Conservation (phyloP, 805 yeast species). For the Yamadazyma insecticola region DNA sequence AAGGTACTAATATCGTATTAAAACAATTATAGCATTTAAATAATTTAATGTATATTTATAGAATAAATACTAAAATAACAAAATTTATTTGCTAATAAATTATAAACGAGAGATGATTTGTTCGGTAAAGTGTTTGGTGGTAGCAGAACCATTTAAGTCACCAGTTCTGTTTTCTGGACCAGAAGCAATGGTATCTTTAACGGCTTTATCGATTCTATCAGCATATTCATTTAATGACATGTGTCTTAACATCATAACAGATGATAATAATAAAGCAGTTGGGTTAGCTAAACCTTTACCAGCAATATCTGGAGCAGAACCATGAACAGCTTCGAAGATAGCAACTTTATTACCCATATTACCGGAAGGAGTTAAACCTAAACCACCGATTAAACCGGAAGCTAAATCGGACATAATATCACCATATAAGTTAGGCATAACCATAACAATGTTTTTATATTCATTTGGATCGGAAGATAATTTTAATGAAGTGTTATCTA, state of each 20-base stretch:
- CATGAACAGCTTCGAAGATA: constrained; percentile 99
- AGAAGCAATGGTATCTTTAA: constrained; percentile 83
- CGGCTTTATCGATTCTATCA: constrained; percentile 83
- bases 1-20: constrained; percentile 72
- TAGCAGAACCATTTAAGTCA: constrained; percentile 89
- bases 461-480: constrained; percentile 85
- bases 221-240: constrained; percentile 86
- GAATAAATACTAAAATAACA: background rate
- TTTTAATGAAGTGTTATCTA: constrained; percentile 92
- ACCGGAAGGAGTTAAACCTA: constrained; percentile 98
- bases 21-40: background rate
- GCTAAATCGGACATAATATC: constrained; percentile 97
- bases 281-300: constrained; percentile 99
- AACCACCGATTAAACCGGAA: constrained; percentile 97
- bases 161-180: constrained; percentile 95
- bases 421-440: constrained; percentile 99
- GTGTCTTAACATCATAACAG: constrained; percentile 99
- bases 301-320: constrained; percentile 99
- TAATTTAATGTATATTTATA: background rate
- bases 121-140: constrained; percentile 86
- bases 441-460: constrained; percentile 87
- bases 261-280: constrained; percentile 91
- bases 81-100: constrained; percentile 7
- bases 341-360: constrained; percentile 99
- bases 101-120: constrained; percentile 79